These are phyloP conservation scores for Cytospora mali DNA, from an alignment of 2,329 filamentous ascomycete species.

Conservation along the genomic window DNA sequence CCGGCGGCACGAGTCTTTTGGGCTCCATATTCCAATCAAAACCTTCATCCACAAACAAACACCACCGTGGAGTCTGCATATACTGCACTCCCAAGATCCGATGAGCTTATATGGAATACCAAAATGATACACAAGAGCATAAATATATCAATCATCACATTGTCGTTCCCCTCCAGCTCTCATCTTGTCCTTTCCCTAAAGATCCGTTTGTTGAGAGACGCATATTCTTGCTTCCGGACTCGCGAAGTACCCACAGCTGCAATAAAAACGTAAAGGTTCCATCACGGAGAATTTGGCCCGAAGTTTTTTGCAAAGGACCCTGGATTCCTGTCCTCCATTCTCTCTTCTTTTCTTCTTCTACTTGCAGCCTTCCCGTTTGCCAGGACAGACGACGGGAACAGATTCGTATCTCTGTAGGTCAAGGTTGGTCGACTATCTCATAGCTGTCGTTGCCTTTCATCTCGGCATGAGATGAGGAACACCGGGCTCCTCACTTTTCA, in stretches of 20 bases:
- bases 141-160: neutral
- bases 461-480: neutral
- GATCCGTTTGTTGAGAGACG: neutral
- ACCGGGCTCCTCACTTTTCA: neutral
- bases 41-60: neutral
- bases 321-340: neutral
- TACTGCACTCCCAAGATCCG: too few relatives aligned
- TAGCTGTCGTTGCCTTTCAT: neutral
- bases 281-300: constrained; percentile 20
- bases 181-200: neutral
- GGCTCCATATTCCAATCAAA: too few relatives aligned
- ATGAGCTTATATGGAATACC: too few relatives aligned
- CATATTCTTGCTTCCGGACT: constrained; percentile 15
- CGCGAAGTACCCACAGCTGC: constrained; percentile 27
- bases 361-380: neutral
- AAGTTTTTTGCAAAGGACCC: constrained; percentile 11
- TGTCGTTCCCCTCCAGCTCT: neutral
- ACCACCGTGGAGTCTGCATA: neutral
- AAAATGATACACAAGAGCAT: too few relatives aligned
- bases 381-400: neutral
- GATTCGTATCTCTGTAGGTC: neutral
- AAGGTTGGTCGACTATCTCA: neutral
- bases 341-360: neutral
- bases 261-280: constrained; percentile 26
- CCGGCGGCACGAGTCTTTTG: too few relatives aligned